Base-by-base conservation (phyloP, 2,329 filamentous ascomycete genomes). In the Ophiocordyceps camponoti-saundersi region DNA sequence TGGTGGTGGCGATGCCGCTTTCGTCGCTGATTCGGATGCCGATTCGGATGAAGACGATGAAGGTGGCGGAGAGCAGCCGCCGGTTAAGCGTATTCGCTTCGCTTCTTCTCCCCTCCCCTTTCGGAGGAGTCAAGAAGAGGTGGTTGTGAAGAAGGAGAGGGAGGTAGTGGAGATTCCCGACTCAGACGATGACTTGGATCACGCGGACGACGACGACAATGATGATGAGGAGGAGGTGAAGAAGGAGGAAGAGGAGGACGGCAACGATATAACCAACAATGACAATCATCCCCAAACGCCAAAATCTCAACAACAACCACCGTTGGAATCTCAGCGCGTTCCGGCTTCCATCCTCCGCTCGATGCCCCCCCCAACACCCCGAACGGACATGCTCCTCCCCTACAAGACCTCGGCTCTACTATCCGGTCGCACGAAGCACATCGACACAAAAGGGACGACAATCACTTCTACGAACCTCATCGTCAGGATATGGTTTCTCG, bases 401-500 rank as follows among this genome's bases (percentile, higher is more conserved):
- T 63, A 77, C 3, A 60, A 68, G 2, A 65, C 78, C n/a, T 55
- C 61, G 7, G 58, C 66, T 13, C 72, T 82, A 32, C 53, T 71
- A 11, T 58, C 65, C 11, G 70, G 75, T 2, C 62, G 59, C 3
- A 71, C 72, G 47, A 65, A 75, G 47, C 69, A 79, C 54, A 67
- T 81, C 46, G 72, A 74, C 49, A 67, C 77, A 6, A 39, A 16
- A 18, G 6, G 7, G 6, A 39, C 16, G 16, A 16, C 34, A 6
- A 6, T n/a, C 8, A 16, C 34, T 6, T 82, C 21, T 74, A 76
- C 2, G 56, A 63, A 3, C 65, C 68, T 29, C 16, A 73, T 80
- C 6, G 64, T 60, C 18, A 75, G 79, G n/a, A 67, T 80, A 53
- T 83, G 79, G 79, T 64, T 82, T 16, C 78, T 79, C 52, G 66